Evolutionary conservation across 176 grass and related monocot genomes (phyloP).

Genomic region (Musa beccarii): DNA sequence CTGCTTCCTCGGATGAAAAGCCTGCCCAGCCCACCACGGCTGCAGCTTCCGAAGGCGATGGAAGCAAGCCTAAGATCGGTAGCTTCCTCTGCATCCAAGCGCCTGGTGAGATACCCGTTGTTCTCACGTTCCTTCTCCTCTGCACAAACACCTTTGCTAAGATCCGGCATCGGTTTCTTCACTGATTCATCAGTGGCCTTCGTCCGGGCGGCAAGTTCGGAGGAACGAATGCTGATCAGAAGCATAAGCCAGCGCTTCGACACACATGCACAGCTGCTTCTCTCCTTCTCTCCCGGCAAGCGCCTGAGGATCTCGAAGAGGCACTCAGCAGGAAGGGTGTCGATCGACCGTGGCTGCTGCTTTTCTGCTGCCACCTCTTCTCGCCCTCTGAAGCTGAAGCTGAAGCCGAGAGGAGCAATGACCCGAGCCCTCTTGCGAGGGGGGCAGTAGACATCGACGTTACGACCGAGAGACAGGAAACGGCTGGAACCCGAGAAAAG

Average conservation of each 20-base stretch:
- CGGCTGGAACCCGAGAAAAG: slow-evolving; percentile 23
- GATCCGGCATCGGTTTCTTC: slow-evolving; percentile 46
- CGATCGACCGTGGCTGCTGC: slow-evolving; percentile 41
- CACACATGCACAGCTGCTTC: slow-evolving; percentile 56
- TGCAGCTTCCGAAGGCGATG: slow-evolving; percentile 35
- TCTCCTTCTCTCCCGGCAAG: slow-evolving; percentile 43
- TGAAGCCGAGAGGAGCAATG: slow-evolving; percentile 51
- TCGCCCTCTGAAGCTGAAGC: not conserved
- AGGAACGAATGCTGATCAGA: slow-evolving; percentile 56
- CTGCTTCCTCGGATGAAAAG: slow-evolving; percentile 55
- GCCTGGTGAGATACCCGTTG: slow-evolving; percentile 32
- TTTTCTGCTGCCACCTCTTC: slow-evolving; percentile 20
- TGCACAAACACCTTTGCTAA: slow-evolving; percentile 40
- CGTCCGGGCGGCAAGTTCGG: slow-evolving; percentile 26
- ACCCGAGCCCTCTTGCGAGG: slow-evolving; percentile 62
- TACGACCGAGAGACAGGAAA: slow-evolving; percentile 28
- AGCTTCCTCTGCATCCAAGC: slow-evolving; percentile 43
- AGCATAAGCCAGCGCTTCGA: slow-evolving; percentile 74
- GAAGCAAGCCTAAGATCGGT: slow-evolving; percentile 60
- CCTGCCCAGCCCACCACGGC: slow-evolving; percentile 40
- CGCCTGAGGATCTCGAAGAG: slow-evolving; percentile 82
- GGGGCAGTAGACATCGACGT: slow-evolving; percentile 29
- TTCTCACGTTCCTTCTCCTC: slow-evolving; percentile 21
- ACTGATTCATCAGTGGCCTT: not conserved
- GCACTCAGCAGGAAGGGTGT: slow-evolving; percentile 74